A percentile compares a stretch with the other conserved stretches of the same genome.
phyloP scores from a whole-genome alignment of 192 early-diverging fungal genomes.

The Coemansia asiatica region DNA sequence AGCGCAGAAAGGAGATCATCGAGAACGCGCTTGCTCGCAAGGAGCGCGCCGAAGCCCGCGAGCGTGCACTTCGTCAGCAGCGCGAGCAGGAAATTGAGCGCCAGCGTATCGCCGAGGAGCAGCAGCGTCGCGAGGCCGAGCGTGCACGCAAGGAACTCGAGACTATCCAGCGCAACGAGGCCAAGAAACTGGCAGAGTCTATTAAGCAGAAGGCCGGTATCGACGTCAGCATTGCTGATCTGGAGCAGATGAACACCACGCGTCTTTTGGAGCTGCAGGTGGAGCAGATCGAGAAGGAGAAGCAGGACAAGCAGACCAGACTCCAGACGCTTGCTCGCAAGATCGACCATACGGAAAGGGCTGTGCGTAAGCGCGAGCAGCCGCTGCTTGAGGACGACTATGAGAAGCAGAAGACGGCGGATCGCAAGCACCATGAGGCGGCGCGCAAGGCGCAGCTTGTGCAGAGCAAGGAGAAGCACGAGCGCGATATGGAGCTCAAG shows the following conservation, averaged over 20 bases:
- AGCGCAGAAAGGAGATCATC: slow-evolving; percentile 76
- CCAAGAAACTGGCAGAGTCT: slow-evolving; percentile 79
- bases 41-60: slow-evolving; percentile 83
- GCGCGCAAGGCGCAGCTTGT: slow-evolving; percentile 69
- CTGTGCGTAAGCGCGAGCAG: slow-evolving; percentile 87
- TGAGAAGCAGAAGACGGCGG: slow-evolving; percentile 81
- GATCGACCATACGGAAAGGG: slow-evolving; percentile 91
- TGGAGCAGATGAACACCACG: slow-evolving; percentile 79
- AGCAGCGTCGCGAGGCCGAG: slow-evolving; percentile 78
- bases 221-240: slow-evolving; percentile 65
- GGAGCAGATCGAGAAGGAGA: slow-evolving; percentile 88
- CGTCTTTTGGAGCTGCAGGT: slow-evolving; percentile 81
- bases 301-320: slow-evolving; percentile 75
- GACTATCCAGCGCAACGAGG: slow-evolving; percentile 80
- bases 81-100: slow-evolving; percentile 83
- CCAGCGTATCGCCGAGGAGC: slow-evolving; percentile 81
- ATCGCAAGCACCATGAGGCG: slow-evolving; percentile 75
- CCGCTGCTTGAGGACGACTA: slow-evolving; percentile 90
- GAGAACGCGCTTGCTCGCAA: slow-evolving; percentile 72
- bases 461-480: slow-evolving; percentile 65
- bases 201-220: slow-evolving; percentile 67
- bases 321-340: slow-evolving; percentile 73
- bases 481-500: slow-evolving; percentile 75
- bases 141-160: slow-evolving; percentile 73
- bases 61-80: slow-evolving; percentile 67